A percentile compares a stretch with the other conserved stretches of the same genome.
phyloP scores from a whole-genome alignment of 441 rosid genomes.

The Erodium chrysanthum region DNA sequence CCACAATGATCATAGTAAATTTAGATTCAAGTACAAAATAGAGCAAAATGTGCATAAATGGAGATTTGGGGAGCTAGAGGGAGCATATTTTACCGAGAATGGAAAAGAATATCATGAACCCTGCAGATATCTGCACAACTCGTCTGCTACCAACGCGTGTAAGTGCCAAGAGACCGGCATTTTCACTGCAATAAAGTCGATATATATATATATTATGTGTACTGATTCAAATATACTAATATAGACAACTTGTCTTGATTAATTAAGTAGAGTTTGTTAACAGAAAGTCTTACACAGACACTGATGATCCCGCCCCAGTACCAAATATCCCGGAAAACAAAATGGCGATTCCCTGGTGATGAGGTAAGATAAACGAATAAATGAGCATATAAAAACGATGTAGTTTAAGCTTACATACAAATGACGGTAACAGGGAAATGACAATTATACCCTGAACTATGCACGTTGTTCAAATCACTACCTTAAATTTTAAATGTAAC shows the following conservation, averaged over 20 bases:
- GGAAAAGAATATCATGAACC: conserved; percentile 96
- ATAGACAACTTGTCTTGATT: too few relatives aligned
- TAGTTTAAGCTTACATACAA: too few relatives aligned
- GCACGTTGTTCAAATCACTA: too few relatives aligned
- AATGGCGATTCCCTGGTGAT: conserved; percentile 77
- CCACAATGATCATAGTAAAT: too few relatives aligned
- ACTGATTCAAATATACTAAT: too few relatives aligned
- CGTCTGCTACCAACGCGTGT: conserved; percentile 90
- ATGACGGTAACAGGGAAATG: too few relatives aligned
- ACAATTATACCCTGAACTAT: too few relatives aligned
- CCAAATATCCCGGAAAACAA: conserved; percentile 91
- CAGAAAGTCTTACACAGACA: conserved; percentile 69
- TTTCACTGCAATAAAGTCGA: conserved; percentile 49
- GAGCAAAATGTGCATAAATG: too few relatives aligned
- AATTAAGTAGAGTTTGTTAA: too few relatives aligned
- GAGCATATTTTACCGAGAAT: conserved; percentile 51
- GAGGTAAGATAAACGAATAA: not conserved
- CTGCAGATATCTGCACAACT: conserved; percentile 93
- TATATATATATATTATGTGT: not conserved
- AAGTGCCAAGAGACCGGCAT: conserved; percentile 84
- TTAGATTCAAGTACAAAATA: too few relatives aligned
- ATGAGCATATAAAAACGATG: not conserved
- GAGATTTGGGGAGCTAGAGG: not conserved
- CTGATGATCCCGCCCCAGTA: conserved; percentile 76
- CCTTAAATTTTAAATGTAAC: too few relatives aligned